These are phyloP conservation scores for Vicia villosa DNA, from an alignment of 306 rosid genomes.

Conservation along the genomic window DNA sequence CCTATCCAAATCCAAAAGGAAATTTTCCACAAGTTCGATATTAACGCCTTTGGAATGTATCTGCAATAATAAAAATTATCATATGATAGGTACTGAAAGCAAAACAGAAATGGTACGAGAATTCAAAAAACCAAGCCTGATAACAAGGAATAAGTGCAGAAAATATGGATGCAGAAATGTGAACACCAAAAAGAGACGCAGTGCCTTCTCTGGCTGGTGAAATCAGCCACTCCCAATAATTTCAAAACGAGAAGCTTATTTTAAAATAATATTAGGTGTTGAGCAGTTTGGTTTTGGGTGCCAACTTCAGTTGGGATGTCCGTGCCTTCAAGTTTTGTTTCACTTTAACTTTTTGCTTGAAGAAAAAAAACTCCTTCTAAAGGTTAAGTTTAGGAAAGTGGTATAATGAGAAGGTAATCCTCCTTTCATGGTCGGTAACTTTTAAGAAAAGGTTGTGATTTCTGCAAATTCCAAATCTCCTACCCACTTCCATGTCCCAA, in stretches of 20 bases:
- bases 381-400: constrained; percentile 1
- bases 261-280: no score
- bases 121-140: not conserved
- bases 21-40: constrained; percentile 64
- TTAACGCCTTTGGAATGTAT: constrained; percentile 87
- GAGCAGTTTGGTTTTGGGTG: no score
- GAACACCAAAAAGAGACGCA: not conserved
- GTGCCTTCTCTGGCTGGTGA: not conserved
- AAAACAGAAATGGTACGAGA: not conserved
- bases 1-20: constrained; percentile 61
- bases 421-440: not conserved
- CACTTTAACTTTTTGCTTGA: no score
- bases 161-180: not conserved
- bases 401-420: constrained; percentile 1
- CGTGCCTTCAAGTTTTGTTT: no score
- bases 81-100: not conserved
- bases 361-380: not conserved
- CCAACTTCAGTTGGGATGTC: no score
- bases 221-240: not conserved
- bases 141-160: not conserved
- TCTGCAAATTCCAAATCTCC: constrained; percentile 10
- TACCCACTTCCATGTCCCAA: constrained; percentile 3
- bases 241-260: not conserved
- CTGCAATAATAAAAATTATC: constrained; percentile 43
- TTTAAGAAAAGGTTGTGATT: constrained; percentile 1